Base-by-base conservation (phyloP, 768 basidiomycete genomes). In the Pleurotus eryngii region DNA sequence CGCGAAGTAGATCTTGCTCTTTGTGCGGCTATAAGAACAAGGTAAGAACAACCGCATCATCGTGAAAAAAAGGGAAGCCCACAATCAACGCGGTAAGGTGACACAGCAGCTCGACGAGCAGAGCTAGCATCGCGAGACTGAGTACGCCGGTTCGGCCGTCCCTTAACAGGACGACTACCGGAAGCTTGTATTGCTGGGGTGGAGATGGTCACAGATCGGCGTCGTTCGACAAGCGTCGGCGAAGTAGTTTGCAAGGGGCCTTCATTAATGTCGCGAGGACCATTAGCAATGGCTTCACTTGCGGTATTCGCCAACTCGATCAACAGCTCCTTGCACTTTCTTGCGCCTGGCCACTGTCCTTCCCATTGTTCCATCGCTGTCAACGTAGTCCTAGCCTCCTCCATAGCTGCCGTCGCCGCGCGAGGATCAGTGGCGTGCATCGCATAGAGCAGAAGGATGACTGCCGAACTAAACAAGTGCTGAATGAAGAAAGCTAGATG, bases 401-500 rank as follows among this genome's bases (percentile, higher is more conserved):
- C 88, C 85, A 93, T 86, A 11, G 92, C 91, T 11, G 84, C 78
- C 26, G 76, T 68, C n/a, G 85, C 82, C 42, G 83, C 82, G 43
- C 81, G 78, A 9, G 79, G 67, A 55, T 93, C 91, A 1, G 84
- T 66, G 4, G 85, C 82, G 68, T 92, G 92, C 90, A 94, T 93
- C 35, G 92, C 88, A 67, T 87, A 92, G 5, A 95, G 75, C 54
- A 93, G 72, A 56, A 92, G 84, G 67, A 95, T 90, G 57, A 92
- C 90, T 2, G 90, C 89, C 38, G 89, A 93, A 65, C 90, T 92
- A 76, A 93, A 93, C 20, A 94, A 77, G 62, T 90, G 90, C 63
- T 95, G 92, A 42, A 93, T 90, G 78, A 89, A 92, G 72, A 92
- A 91, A 3, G 91, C 90, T 45, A 93, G 79, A 68, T 92, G 90